A percentile compares a stretch with the other conserved stretches of the same genome.
Evolutionary conservation across 208 protist species (phyloP).

Genomic region (Leishmania lainsoni): DNA sequence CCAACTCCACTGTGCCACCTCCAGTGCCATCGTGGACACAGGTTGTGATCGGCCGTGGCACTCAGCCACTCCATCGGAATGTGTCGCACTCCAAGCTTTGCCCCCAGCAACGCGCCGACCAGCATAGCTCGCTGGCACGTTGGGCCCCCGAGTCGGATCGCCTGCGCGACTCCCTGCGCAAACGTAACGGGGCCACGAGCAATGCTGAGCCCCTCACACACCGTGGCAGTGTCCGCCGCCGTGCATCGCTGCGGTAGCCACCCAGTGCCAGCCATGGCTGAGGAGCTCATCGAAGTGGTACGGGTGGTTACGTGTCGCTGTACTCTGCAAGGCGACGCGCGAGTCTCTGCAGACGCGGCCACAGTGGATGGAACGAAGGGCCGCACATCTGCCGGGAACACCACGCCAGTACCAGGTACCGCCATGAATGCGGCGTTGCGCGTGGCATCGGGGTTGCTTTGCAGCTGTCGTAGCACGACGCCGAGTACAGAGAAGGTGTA

Average conservation of each 20-base stretch:
- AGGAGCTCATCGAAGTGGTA: neutral
- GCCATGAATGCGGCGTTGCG: conserved; percentile 76
- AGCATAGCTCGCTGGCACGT: conserved; percentile 74
- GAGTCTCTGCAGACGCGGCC: neutral
- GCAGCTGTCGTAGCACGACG: conserved; percentile 75
- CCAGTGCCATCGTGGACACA: conserved; percentile 68
- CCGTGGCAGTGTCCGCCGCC: conserved; percentile 35
- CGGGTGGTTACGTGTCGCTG: conserved; percentile 1
- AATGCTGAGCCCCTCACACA: conserved; percentile 65
- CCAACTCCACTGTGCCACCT: conserved; percentile 86
- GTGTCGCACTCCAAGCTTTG: conserved; percentile 59
- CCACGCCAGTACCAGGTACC: conserved; percentile 38
- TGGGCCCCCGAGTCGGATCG: conserved; percentile 53
- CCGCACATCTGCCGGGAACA: conserved; percentile 60
- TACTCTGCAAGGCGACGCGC: neutral
- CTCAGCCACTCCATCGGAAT: conserved; percentile 78
- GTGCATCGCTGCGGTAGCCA: conserved; percentile 39
- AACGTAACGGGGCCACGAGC: conserved; percentile 53
- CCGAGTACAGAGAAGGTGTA: conserved; percentile 44
- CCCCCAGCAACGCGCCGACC: conserved; percentile 81
- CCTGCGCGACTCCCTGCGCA: conserved; percentile 49
- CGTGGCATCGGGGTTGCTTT: conserved; percentile 75
- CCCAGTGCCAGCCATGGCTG: neutral
- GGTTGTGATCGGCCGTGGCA: conserved; percentile 66
- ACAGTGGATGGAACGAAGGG: conserved; percentile 10